Conservation (phyloP, 2,329 filamentous ascomycete genomes). For the Aspergillus glaucus region DNA sequence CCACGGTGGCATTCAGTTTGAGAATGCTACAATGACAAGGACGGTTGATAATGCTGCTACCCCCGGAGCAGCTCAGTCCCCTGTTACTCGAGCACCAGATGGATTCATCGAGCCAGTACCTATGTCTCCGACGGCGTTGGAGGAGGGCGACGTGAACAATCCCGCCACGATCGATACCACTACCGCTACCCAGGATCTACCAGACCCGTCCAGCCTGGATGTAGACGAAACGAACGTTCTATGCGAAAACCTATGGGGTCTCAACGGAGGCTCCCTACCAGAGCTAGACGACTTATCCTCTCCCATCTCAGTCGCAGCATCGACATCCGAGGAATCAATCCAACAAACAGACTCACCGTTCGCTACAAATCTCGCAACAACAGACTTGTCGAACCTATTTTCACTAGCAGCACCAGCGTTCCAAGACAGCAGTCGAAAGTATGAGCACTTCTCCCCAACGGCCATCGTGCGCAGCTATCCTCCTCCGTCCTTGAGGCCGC, state of each 20-base stretch:
- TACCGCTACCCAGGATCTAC: background rate
- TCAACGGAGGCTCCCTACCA: conserved; percentile 23
- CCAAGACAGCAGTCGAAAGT: conserved; percentile 10
- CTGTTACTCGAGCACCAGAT: background rate
- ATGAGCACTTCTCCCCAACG: conserved; percentile 26
- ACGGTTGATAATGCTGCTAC: background rate
- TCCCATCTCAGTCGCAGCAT: conserved; percentile 14
- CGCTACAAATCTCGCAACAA: conserved; percentile 10
- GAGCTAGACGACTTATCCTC: conserved; percentile 28
- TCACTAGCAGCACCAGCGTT: conserved; percentile 17
- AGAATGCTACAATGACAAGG: background rate
- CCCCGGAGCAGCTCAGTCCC: background rate
- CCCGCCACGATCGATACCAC: background rate
- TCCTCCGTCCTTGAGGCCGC: conserved; percentile 14
- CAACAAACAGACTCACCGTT: conserved; percentile 10
- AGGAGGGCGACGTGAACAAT: background rate
- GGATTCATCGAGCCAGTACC: background rate
- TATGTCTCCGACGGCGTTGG: background rate
- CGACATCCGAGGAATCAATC: conserved; percentile 10
- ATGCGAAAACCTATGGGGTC: conserved; percentile 28
- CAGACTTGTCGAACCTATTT: conserved; percentile 20
- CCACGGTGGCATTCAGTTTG: conserved; percentile 6
- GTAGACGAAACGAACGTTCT: conserved; percentile 15
- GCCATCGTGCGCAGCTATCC: conserved; percentile 29
- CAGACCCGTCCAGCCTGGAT: conserved; percentile 1